These are phyloP conservation scores for Microbotryum saponariae DNA, from an alignment of 1,284 basidiomycete species.

Conservation along the genomic window DNA sequence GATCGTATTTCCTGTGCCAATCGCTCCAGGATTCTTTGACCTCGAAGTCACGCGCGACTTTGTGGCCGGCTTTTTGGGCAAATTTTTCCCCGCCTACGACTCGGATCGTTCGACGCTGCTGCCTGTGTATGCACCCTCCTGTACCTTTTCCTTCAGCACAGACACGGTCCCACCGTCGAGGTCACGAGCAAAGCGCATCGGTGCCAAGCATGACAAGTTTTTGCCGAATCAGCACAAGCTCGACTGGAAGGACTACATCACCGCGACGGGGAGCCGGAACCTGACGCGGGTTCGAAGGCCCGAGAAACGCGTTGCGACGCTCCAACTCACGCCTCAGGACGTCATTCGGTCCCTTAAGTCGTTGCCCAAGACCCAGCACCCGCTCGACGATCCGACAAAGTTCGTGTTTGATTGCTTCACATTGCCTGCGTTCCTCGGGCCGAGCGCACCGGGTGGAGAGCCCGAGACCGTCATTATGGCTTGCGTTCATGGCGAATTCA, in stretches of 20 bases:
- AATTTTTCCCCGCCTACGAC: slow-evolving; percentile 83
- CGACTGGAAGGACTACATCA: slow-evolving; percentile 59
- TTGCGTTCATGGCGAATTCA: slow-evolving; percentile 83
- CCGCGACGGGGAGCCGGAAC: slow-evolving; percentile 57
- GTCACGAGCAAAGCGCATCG: slow-evolving; percentile 53
- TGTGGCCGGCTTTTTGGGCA: slow-evolving; percentile 62
- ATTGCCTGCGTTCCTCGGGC: slow-evolving; percentile 43
- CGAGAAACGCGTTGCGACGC: slow-evolving; percentile 57
- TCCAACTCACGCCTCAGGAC: slow-evolving; percentile 65
- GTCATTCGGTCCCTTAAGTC: slow-evolving; percentile 56
- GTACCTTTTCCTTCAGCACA: slow-evolving; percentile 79
- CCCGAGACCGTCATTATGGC: slow-evolving; percentile 61
- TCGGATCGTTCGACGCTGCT: slow-evolving; percentile 59
- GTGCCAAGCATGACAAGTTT: slow-evolving; percentile 37
- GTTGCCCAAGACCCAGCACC: slow-evolving; percentile 76
- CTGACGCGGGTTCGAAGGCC: slow-evolving; percentile 52
- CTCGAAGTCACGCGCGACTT: slow-evolving; percentile 54
- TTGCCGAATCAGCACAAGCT: slow-evolving; percentile 74
- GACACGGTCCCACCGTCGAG: slow-evolving; percentile 72
- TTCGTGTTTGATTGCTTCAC: slow-evolving; percentile 83
- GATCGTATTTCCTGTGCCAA: slow-evolving; percentile 60
- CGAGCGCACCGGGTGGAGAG: slow-evolving; percentile 45
- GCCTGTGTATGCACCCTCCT: slow-evolving; percentile 69
- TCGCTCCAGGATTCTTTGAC: slow-evolving; percentile 66
- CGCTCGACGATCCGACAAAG: slow-evolving; percentile 57